phyloP scores from a whole-genome alignment of 495 filamentous ascomycete genomes.

The Penicillium paradoxum region DNA sequence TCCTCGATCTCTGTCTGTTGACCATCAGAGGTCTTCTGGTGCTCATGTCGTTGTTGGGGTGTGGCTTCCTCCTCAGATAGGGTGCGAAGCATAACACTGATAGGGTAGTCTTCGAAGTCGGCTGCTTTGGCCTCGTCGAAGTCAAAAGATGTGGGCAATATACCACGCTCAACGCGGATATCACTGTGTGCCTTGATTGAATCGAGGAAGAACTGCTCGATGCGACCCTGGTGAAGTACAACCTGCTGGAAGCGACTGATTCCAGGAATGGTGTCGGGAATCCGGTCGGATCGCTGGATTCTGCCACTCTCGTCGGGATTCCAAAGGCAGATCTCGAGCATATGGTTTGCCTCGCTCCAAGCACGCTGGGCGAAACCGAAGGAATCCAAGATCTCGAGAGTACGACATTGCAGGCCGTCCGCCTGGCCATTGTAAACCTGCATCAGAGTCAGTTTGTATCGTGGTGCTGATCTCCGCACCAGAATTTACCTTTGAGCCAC shows the following conservation, averaged over 20 bases:
- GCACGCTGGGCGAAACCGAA: conserved; percentile 56
- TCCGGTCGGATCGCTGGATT: conserved; percentile 48
- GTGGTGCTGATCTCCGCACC: conserved; percentile 1
- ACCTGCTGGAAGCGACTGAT: conserved; percentile 51
- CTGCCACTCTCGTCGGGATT: conserved; percentile 39
- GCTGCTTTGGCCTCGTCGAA: conserved; percentile 38
- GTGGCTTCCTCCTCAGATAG: conserved; percentile 43
- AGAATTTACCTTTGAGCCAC: conserved; percentile 38
- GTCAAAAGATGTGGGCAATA: conserved; percentile 38
- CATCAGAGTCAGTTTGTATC: neutral
- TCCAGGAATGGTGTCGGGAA: conserved; percentile 52
- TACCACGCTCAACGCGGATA: conserved; percentile 39
- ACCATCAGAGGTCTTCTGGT: conserved; percentile 6
- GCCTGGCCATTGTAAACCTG: conserved; percentile 51
- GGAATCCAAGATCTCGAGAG: conserved; percentile 59
- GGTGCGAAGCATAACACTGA: conserved; percentile 43
- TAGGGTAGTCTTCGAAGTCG: conserved; percentile 48
- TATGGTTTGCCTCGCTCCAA: conserved; percentile 58
- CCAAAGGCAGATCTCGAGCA: conserved; percentile 42
- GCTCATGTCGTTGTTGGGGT: conserved; percentile 11
- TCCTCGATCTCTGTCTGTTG: conserved; percentile 28
- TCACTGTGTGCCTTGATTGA: conserved; percentile 37
- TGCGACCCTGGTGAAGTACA: conserved; percentile 52
- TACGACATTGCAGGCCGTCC: conserved; percentile 54
- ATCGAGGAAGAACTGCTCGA: conserved; percentile 53